These are phyloP conservation scores for Phytopythium kandeliae DNA, from an alignment of 352 stramenopile species.

Conservation along the genomic window DNA sequence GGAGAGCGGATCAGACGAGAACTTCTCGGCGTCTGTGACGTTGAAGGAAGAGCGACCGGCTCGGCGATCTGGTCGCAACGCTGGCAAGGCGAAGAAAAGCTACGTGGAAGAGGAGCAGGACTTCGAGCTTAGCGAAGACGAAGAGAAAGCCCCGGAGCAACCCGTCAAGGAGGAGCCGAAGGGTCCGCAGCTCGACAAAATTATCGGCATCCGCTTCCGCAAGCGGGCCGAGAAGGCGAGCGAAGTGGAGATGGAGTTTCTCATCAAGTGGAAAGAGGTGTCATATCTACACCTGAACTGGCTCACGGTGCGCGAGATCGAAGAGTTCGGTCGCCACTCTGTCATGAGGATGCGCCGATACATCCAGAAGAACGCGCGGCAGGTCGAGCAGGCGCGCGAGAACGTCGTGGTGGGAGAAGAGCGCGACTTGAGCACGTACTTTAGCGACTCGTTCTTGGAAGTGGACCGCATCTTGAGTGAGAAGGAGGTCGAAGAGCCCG, in stretches of 20 bases:
- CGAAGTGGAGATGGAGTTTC: conserved; percentile 91
- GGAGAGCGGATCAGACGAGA: conserved; percentile 60
- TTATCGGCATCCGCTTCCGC: conserved; percentile 86
- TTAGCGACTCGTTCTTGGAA: conserved; percentile 80
- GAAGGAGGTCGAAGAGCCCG: conserved; percentile 74
- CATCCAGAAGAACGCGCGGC: conserved; percentile 82
- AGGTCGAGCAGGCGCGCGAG: conserved; percentile 71
- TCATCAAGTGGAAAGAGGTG: conserved; percentile 99
- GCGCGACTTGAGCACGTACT: conserved; percentile 78
- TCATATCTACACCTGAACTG: conserved; percentile 98
- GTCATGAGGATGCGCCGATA: conserved; percentile 83
- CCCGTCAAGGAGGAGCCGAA: conserved; percentile 37
- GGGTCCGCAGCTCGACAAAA: conserved; percentile 90
- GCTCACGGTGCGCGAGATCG: conserved; percentile 94
- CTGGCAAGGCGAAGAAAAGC: conserved; percentile 77
- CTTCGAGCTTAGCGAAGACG: conserved; percentile 68
- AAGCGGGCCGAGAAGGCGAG: conserved; percentile 36
- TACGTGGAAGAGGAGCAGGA: conserved; percentile 81
- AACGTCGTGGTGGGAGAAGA: conserved; percentile 69
- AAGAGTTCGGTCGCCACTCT: conserved; percentile 73
- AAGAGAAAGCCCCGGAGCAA: conserved; percentile 38
- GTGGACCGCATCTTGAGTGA: conserved; percentile 75
- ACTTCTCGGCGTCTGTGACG: conserved; percentile 25
- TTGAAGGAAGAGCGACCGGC: conserved; percentile 50
- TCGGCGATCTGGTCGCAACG: conserved; percentile 75